Evolutionary conservation across 352 stramenopile genomes (phyloP).

Genomic region (Bremia lactucae): DNA sequence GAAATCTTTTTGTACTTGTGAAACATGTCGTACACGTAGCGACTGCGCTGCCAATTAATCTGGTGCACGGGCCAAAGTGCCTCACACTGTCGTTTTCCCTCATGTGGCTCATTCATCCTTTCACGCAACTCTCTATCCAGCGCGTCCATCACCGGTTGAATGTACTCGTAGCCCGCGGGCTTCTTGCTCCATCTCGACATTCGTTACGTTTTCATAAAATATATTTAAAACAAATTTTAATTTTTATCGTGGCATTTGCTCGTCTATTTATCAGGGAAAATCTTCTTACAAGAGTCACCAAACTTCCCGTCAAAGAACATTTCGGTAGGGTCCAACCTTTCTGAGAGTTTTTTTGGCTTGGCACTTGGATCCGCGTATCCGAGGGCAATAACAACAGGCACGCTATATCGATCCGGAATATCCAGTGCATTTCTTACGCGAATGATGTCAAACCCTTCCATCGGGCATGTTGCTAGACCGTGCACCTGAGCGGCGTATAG

Average conservation of each 20-base stretch:
- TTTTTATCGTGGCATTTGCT: too few species aligned
- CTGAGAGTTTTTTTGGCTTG: conserved; percentile 19
- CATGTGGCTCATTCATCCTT: conserved; percentile 96
- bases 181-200: conserved; percentile 88
- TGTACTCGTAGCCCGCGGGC: conserved; percentile 90
- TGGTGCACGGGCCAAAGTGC: conserved; percentile 97
- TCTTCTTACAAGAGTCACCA: conserved; percentile 41
- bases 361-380: conserved; percentile 37
- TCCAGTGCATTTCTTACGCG: conserved; percentile 53
- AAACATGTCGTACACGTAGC: conserved; percentile 99
- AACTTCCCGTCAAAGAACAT: conserved; percentile 85
- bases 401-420: conserved; percentile 66
- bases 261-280: conserved; percentile 35
- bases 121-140: conserved; percentile 96
- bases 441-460: conserved; percentile 72
- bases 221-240: too few species aligned
- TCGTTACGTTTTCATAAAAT: too few species aligned
- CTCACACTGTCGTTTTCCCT: conserved; percentile 96
- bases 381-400: conserved; percentile 63
- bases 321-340: conserved; percentile 43
- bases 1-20: conserved; percentile 95
- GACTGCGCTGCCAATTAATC: conserved; percentile 97
- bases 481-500: conserved; percentile 59
- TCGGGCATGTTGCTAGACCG: conserved; percentile 56
- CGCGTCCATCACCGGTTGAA: conserved; percentile 92